Base-by-base conservation (phyloP, 2,329 filamentous ascomycete genomes). In the Fusarium chuoi region DNA sequence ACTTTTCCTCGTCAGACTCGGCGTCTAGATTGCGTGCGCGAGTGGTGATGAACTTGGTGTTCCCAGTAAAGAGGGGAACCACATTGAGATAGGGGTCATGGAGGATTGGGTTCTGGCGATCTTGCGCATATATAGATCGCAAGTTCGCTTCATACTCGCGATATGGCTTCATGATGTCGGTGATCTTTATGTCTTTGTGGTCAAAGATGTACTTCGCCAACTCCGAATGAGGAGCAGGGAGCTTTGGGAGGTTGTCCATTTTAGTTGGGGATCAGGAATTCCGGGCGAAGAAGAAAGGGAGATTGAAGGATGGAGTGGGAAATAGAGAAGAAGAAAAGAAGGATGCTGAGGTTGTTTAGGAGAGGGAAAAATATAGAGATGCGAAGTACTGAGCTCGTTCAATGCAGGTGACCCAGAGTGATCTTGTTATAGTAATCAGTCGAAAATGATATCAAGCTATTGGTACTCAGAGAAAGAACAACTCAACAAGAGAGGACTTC, bases 91-190 rank as follows among this genome's bases (percentile, higher is more conserved):
- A 81, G 12, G 85, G 85, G 71, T 92, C 87, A 39, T 88, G 80
- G 24, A 92, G 83, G 26, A 85, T 82, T 12, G 88, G 85, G 70
- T 93, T 89, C 59, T 84, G 81, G 11, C 90, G 90, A 55, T 93
- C 86, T 77, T 94, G 93, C 42, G 92, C 92, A 77, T 91, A 94
- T 24, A 92, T 78, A 71, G 91, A 87, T 49, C 93, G 89, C 58
- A 94, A 84, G 68, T 88, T 86, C 52, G 89, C 86, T 80, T 95
- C 93, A 75, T 91, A 94, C 61, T 88, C 81, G 78, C 91, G 89
- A 81, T 90, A 94, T 0, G 92, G 92, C 57, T 87, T 83, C 63
- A 94, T 81, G 59, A 94, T 84, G 39, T 92, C 85, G 11, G 79
- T 71, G 72, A 94, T 84, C 3, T 89, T 82, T 61, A 83, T 87